phyloP scores from a whole-genome alignment of 805 yeast species.

The Candida anglica region DNA sequence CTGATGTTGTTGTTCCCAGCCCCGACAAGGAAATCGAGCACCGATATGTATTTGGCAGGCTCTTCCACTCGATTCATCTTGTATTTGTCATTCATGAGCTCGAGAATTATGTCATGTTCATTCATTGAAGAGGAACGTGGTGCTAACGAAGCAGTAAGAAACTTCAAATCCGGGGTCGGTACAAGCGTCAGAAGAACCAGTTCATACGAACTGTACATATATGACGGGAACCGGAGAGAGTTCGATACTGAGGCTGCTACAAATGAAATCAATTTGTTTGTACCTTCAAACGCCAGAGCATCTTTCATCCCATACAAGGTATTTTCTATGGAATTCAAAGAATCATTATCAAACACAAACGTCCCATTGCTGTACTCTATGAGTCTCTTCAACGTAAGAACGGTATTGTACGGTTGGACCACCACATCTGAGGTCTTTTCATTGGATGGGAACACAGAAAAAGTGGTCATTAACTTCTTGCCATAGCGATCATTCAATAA shows the following conservation, averaged over 20 bases:
- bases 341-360: slow-evolving; percentile 88
- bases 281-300: slow-evolving; percentile 67
- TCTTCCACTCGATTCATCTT: slow-evolving; percentile 58
- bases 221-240: slow-evolving; percentile 86
- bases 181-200: slow-evolving; percentile 77
- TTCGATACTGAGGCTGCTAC: slow-evolving; percentile 83
- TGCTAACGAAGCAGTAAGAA: slow-evolving; percentile 36
- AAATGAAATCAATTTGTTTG: slow-evolving; percentile 81
- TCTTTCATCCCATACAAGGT: slow-evolving; percentile 20
- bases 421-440: slow-evolving; percentile 89
- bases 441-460: slow-evolving; percentile 79
- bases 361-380: slow-evolving; percentile 84
- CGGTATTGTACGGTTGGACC: slow-evolving; percentile 92
- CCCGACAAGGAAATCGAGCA: slow-evolving; percentile 68
- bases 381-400: slow-evolving; percentile 75
- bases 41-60: slow-evolving; percentile 52
- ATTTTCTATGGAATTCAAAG: slow-evolving; percentile 70
- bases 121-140: slow-evolving; percentile 64
- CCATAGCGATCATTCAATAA: slow-evolving; percentile 71
- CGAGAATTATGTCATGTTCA: slow-evolving; percentile 81
- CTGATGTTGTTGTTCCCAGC: slow-evolving; percentile 1
- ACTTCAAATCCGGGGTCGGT: slow-evolving; percentile 75
- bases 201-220: slow-evolving; percentile 81
- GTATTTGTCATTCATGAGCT: slow-evolving; percentile 72
- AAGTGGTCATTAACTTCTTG: slow-evolving; percentile 79